Conservation (phyloP, 495 filamentous ascomycete species). For the Parathielavia appendiculata region DNA sequence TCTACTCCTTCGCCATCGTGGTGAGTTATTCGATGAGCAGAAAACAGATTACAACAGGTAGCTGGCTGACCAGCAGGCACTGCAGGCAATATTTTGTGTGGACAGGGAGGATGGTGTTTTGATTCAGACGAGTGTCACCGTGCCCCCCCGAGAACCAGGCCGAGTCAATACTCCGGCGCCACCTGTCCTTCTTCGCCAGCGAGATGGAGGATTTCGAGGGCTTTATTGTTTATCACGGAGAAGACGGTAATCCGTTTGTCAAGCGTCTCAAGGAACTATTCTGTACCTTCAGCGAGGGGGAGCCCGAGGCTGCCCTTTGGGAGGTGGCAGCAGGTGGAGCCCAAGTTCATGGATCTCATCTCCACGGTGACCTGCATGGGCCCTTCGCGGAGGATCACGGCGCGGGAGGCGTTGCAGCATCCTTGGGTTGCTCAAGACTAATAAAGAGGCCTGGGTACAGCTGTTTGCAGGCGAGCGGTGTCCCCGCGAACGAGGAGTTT, state of each 20-base stretch:
- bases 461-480: background rate
- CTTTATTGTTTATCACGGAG: constrained; percentile 7
- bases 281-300: constrained; percentile 9
- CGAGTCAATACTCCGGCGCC: constrained; percentile 11
- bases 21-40: constrained; percentile 8
- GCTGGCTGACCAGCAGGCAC: constrained; percentile 2
- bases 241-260: constrained; percentile 10
- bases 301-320: constrained; percentile 6
- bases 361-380: constrained; percentile 11
- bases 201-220: constrained; percentile 12
- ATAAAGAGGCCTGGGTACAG: too few species aligned
- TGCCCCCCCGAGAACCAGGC: constrained; percentile 8
- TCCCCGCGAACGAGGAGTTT: background rate
- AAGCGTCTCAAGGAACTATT: constrained; percentile 10
- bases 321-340: constrained; percentile 5
- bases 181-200: constrained; percentile 12
- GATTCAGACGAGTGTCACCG: constrained; percentile 10
- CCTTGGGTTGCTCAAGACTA: constrained; percentile 8
- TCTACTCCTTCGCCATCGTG: constrained; percentile 15
- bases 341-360: constrained; percentile 6
- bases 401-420: constrained; percentile 9
- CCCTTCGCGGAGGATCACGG: constrained; percentile 7
- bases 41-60: constrained; percentile 4
- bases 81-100: constrained; percentile 11
- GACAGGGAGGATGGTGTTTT: constrained; percentile 14